Conservation (phyloP, 129 eudicot genomes). For the Chrysanthemum lavandulifolium region DNA sequence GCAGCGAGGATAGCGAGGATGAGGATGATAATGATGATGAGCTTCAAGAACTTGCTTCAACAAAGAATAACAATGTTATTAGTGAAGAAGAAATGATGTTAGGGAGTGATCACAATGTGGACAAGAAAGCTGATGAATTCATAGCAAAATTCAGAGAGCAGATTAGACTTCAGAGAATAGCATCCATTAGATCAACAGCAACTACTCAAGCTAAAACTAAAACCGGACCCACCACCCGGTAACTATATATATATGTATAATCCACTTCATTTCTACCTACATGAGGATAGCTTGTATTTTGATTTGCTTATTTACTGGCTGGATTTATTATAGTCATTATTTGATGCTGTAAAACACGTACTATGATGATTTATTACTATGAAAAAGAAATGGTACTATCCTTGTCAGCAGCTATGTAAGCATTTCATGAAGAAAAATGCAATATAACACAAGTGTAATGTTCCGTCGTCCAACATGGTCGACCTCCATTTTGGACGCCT, state of each 20-base stretch:
- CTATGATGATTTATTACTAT: too few relatives aligned
- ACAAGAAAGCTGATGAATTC: conserved; percentile 95
- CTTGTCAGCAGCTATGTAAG: too few relatives aligned
- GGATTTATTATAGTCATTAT: too few relatives aligned
- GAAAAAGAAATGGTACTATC: too few relatives aligned
- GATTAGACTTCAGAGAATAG: conserved; percentile 90
- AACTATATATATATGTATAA: not conserved
- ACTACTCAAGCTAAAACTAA: conserved; percentile 29
- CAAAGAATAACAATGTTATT: not conserved
- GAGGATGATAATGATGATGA: conserved; percentile 41
- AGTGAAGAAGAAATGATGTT: conserved; percentile 16
- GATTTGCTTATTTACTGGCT: too few relatives aligned
- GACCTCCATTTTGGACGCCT: too few relatives aligned
- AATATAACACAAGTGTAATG: too few relatives aligned
- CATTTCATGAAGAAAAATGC: too few relatives aligned
- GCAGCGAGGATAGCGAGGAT: not conserved
- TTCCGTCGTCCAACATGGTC: too few relatives aligned
- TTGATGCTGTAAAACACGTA: too few relatives aligned
- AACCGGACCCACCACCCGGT: conserved; percentile 19
- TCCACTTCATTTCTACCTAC: too few relatives aligned
- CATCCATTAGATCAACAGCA: conserved; percentile 73
- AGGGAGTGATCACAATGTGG: conserved; percentile 60
- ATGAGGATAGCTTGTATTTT: too few relatives aligned
- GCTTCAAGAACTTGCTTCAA: conserved; percentile 40
- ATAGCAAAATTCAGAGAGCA: conserved; percentile 97